phyloP scores from a whole-genome alignment of 1,139 yeast genomes.

The Debaryomyces nepalensis region DNA sequence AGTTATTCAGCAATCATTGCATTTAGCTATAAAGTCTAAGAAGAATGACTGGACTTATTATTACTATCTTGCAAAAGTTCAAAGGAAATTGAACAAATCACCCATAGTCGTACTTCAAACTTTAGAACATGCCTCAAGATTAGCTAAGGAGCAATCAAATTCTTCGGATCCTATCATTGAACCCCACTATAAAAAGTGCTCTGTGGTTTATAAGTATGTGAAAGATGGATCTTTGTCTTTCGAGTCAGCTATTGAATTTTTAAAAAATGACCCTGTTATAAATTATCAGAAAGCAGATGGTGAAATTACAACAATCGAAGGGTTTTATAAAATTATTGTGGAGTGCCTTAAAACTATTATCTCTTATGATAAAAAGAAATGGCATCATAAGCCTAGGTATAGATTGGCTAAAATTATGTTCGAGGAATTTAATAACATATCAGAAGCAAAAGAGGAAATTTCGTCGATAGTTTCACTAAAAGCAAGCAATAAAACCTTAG shows the following conservation, averaged over 20 bases:
- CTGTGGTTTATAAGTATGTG: slow-evolving; percentile 62
- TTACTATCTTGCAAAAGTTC: slow-evolving; percentile 64
- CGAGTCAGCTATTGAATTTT: slow-evolving; percentile 38
- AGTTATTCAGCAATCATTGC: slow-evolving; percentile 45
- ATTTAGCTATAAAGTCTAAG: slow-evolving; percentile 47
- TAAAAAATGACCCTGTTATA: slow-evolving; percentile 42
- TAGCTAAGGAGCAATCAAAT: slow-evolving; percentile 45
- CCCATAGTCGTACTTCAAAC: slow-evolving; percentile 40
- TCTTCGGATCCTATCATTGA: slow-evolving; percentile 66
- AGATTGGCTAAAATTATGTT: slow-evolving; percentile 68
- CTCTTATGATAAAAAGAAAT: slow-evolving; percentile 73
- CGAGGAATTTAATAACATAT: slow-evolving; percentile 56
- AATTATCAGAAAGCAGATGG: slow-evolving; percentile 17
- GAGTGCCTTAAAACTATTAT: slow-evolving; percentile 43
- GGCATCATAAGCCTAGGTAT: slow-evolving; percentile 90
- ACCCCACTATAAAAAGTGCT: slow-evolving; percentile 71
- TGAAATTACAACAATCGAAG: slow-evolving; percentile 28
- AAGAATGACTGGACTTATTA: slow-evolving; percentile 65
- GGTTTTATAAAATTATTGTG: slow-evolving; percentile 30
- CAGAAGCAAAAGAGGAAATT: slow-evolving; percentile 68
- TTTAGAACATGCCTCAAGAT: slow-evolving; percentile 43
- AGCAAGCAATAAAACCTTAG: slow-evolving; percentile 69
- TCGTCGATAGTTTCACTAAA: slow-evolving; percentile 65
- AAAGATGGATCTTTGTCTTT: slow-evolving; percentile 36
- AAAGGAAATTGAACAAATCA: slow-evolving; percentile 48